Evolutionary conservation across 257 asterid genomes (phyloP), one percentile per base, ranked within the genome.

Genomic region (Solanum pimpinellifolium): DNA sequence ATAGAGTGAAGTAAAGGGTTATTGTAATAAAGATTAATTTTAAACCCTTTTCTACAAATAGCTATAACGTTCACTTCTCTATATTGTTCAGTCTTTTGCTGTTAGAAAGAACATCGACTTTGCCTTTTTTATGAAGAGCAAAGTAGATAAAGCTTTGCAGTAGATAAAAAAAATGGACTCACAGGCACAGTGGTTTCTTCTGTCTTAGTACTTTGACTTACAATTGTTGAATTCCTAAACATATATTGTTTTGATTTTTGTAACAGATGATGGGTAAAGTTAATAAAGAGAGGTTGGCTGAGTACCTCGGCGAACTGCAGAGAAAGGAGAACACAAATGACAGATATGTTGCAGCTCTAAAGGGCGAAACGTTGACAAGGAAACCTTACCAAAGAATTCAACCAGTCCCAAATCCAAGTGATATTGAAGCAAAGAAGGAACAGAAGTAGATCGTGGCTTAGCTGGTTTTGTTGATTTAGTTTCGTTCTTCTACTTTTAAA

Each of bases 281-380:
- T 89, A 97, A 97, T 87, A 95, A 90, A 90, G 99, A 97, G 90
- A 90, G 98, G 89, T 91, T 97, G 31, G 98, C 94, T 0, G 99
- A 97, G 90, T 97, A 37, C 92, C 96, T 97, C 1, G 96, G 91
- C 6, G 99, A 97, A 91, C 88, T 97, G 91, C 93, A 94, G 93
- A 92, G 98, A 90, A 97, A 95, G 78, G 98, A 97, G 91, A 85
- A 97, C 73, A 97, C 99, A 23, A 94, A 95, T 88, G 99, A 97
- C 89, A 93, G 98, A 87, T 96, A 96, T 62, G 94, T 93, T 82
- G 98, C 99, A 90, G 99, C 99, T 65, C 88, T 96, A 81, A 95
- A 76, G 90, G 99, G 99, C 44, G 98, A 96, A 91, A 96, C 98
- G 11, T 91, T 96, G 87, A 96, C 97, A 60, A 92, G 99, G 88